A percentile compares a stretch with the other conserved stretches of the same genome.
Conservation (phyloP, 2,329 filamentous ascomycete species). For the Apiospora malaysiana region DNA sequence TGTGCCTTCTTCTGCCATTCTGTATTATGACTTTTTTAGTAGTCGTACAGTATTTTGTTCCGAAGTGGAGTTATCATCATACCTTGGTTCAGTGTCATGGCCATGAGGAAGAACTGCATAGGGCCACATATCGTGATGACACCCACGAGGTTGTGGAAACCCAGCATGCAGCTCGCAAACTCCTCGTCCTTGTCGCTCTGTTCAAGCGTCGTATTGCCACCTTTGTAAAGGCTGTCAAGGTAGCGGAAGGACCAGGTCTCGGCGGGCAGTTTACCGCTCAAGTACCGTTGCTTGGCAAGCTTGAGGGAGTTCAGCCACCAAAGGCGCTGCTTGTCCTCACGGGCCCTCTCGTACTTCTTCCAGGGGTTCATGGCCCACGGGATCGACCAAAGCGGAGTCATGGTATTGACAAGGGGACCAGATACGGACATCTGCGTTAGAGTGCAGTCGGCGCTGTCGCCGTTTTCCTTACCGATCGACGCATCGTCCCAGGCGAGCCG, state of each 20-base stretch:
- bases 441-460: slow-evolving; percentile 52
- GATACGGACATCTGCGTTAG: slow-evolving; percentile 59
- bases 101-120: slow-evolving; percentile 58
- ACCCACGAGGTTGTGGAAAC: slow-evolving; percentile 57
- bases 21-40: background rate
- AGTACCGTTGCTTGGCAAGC: slow-evolving; percentile 48
- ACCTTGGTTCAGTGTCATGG: slow-evolving; percentile 55
- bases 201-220: slow-evolving; percentile 47
- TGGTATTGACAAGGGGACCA: slow-evolving; percentile 55
- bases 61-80: background rate
- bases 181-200: slow-evolving; percentile 50
- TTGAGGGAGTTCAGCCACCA: slow-evolving; percentile 54
- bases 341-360: slow-evolving; percentile 51
- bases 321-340: slow-evolving; percentile 49
- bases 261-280: slow-evolving; percentile 46
- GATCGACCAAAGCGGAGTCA: slow-evolving; percentile 54
- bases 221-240: slow-evolving; percentile 48
- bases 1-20: slow-evolving; percentile 60
- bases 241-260: slow-evolving; percentile 58
- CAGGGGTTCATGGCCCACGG: slow-evolving; percentile 53
- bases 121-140: slow-evolving; percentile 56
- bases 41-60: too few relatives aligned
- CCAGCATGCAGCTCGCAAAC: slow-evolving; percentile 57
- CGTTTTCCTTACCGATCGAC: slow-evolving; percentile 50
- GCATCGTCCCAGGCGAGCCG: slow-evolving; percentile 57